A percentile compares a stretch with the other conserved stretches of the same genome.
These are phyloP conservation scores for Penicillium canescens DNA, from an alignment of 495 filamentous ascomycete genomes.

Conservation along the genomic window DNA sequence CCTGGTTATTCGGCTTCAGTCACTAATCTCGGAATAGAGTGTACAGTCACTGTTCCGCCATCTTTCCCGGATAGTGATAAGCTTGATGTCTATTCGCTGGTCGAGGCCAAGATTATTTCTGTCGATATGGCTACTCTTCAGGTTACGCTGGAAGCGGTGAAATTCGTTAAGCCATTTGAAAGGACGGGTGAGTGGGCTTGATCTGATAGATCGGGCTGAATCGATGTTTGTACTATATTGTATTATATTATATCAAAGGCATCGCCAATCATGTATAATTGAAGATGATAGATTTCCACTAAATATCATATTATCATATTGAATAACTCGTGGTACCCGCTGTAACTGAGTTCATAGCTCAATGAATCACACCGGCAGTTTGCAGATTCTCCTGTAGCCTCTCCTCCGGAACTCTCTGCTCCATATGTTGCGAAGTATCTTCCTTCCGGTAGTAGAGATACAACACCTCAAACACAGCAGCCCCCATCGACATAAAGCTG, in stretches of 20 bases:
- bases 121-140: conserved; percentile 54
- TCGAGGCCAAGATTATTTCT: conserved; percentile 57
- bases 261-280: not conserved
- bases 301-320: no score
- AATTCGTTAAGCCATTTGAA: conserved; percentile 42
- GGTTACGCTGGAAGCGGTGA: conserved; percentile 53
- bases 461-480: not conserved
- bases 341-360: not conserved
- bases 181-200: conserved; percentile 40
- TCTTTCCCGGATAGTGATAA: conserved; percentile 30
- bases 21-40: conserved; percentile 35
- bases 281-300: not conserved
- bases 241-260: conserved; percentile 11
- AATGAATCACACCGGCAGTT: not conserved
- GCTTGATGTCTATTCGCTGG: conserved; percentile 46
- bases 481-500: not conserved
- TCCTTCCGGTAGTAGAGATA: not conserved
- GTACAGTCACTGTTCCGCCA: conserved; percentile 28
- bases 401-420: not conserved
- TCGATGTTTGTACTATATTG: conserved; percentile 15
- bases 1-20: conserved; percentile 29
- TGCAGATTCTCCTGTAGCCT: not conserved
- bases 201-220: not conserved
- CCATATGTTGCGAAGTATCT: not conserved
- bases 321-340: no score